phyloP scores from a whole-genome alignment of 805 yeast species.

The Kodamaea hsintzibuensis region DNA sequence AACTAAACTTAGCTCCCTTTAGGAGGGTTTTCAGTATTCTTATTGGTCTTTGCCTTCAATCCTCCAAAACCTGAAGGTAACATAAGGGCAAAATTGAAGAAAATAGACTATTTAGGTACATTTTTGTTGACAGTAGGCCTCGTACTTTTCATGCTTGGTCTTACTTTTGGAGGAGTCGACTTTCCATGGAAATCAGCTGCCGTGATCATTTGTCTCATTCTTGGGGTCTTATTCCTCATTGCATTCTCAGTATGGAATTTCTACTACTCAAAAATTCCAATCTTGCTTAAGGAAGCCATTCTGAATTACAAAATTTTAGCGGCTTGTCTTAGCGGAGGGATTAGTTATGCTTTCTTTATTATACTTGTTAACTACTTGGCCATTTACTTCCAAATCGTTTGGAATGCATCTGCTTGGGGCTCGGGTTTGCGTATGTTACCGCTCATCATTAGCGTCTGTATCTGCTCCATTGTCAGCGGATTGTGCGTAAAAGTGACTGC shows the following conservation, averaged over 20 bases:
- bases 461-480: constrained; percentile 34
- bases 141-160: constrained; percentile 46
- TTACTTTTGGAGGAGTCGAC: constrained; percentile 56
- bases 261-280: constrained; percentile 41
- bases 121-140: constrained; percentile 41
- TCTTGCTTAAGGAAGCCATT: constrained; percentile 45
- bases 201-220: constrained; percentile 46
- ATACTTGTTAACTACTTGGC: constrained; percentile 33
- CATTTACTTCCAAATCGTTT: constrained; percentile 41
- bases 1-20: too few relatives aligned
- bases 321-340: constrained; percentile 36
- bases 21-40: constrained; percentile 50
- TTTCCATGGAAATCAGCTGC: too few relatives aligned
- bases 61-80: constrained; percentile 47
- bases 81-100: constrained; percentile 35
- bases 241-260: constrained; percentile 44
- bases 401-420: constrained; percentile 31
- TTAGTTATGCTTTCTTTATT: constrained; percentile 43
- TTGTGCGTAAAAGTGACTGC: constrained; percentile 28
- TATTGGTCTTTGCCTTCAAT: constrained; percentile 41
- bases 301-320: constrained; percentile 35
- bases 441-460: constrained; percentile 31
- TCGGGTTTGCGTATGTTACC: constrained; percentile 41
- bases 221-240: constrained; percentile 45
- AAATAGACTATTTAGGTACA: constrained; percentile 53